Conservation (phyloP, 2,329 filamentous ascomycete genomes). For the Colletotrichum spaethianum region DNA sequence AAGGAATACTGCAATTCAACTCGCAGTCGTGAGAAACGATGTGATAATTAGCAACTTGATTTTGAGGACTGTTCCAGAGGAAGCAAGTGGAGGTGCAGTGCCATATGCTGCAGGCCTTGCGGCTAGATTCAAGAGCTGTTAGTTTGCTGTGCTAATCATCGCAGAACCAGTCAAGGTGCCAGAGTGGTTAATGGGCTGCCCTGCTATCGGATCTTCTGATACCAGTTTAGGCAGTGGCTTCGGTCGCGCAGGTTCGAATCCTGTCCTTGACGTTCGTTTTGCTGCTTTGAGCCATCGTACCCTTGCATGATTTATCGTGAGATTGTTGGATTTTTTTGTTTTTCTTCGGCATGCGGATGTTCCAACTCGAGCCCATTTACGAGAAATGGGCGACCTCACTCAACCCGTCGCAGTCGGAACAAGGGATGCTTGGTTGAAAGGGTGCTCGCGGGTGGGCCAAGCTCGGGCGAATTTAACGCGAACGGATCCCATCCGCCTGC, state of each 20-base stretch:
- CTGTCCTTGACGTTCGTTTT: slow-evolving; percentile 30
- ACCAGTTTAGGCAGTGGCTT: slow-evolving; percentile 37
- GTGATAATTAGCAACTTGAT: no score
- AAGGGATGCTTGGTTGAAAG: neutral
- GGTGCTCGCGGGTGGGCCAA: neutral
- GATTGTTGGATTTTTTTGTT: neutral
- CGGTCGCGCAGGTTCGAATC: slow-evolving; percentile 42
- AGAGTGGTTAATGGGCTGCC: slow-evolving; percentile 42
- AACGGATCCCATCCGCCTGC: neutral
- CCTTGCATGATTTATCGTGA: neutral
- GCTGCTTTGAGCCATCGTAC: fast-evolving
- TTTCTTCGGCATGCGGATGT: neutral
- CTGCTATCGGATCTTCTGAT: slow-evolving; percentile 25
- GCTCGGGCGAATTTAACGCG: neutral
- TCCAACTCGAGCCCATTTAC: no score
- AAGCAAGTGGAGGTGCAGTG: neutral
- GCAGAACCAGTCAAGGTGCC: slow-evolving; percentile 32
- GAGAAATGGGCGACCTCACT: neutral
- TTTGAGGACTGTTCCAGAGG: no score
- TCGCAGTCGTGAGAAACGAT: no score
- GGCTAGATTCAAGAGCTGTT: no score
- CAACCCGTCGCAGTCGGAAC: neutral
- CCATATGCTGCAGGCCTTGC: no score
- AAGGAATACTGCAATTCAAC: no score
- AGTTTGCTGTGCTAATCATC: fast-evolving